Base-by-base conservation (phyloP, 140 eudicot genomes). In the Anethum foeniculum region DNA sequence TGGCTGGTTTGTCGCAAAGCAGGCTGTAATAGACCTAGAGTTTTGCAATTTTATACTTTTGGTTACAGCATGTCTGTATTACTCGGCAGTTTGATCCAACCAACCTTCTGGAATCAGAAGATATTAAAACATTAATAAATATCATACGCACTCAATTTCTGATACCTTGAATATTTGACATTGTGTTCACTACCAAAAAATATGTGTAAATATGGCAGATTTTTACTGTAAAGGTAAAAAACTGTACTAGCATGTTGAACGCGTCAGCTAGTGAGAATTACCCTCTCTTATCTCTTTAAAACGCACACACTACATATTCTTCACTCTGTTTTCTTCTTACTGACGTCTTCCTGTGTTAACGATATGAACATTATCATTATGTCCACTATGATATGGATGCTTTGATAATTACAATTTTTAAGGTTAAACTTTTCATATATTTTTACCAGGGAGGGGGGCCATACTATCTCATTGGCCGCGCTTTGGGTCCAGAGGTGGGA, bases 401-500 rank as follows among this genome's bases (percentile, higher is more conserved):
- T 74, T 44, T n/a, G 49, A 21, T 7, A 74, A 27, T 23, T 47
- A 34, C 41, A 79, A 16, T 39, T 47, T 32, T 49, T 81, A 46
- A 69, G 76, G 51, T 74, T 69, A 39, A 64, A 72, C 54, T 34
- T 77, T 82, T 25, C 83, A 34, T 84, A 54, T 58, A 34, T 32
- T 60, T n/a, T 8, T 80, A 77, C 74, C 69, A 92, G 99, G 99
- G 99, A 60, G 98, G 99, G 49, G 99, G 99, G 32, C 99, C 99
- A 67, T 95, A 95, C 86, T 95, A 95, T 89, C 99, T 95, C 86
- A 95, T 95, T 83, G 99, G 99, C 80, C 97, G 99, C 84, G 97
- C 99, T 68, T 91, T 95, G 91, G 99, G 99, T 72, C 99, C 99
- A n/a, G 99, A 95, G 84, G 99, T 95, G 86, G 99, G 99, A 84